Percentiles rank a stretch among this genome's conserved stretches.
Conservation (phyloP, 179 eudicot genomes). For the Nepenthes alata region DNA sequence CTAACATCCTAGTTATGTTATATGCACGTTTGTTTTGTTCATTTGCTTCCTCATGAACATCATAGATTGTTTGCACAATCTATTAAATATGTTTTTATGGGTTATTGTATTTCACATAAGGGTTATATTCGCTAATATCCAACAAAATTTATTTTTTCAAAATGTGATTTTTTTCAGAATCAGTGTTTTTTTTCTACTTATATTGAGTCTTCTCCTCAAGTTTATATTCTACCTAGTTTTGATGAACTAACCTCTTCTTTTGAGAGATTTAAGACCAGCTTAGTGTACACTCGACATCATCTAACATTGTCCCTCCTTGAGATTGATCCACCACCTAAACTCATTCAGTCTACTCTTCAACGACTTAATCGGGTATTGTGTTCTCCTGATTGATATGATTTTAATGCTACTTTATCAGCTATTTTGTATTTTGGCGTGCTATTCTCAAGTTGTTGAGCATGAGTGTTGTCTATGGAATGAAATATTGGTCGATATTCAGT, state of each 20-base stretch:
- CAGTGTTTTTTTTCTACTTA: not conserved
- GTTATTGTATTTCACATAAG: not conserved
- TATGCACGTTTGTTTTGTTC: not conserved
- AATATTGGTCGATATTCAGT: too few species aligned
- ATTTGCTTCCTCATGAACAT: constrained; percentile 1
- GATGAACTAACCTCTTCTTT: not conserved
- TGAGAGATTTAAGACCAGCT: not conserved
- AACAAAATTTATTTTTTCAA: not conserved
- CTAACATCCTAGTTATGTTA: not conserved
- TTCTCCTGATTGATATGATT: not conserved
- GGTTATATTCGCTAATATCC: constrained; percentile 6
- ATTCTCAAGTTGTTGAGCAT: not conserved
- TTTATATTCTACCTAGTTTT: not conserved
- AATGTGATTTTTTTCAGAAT: constrained; percentile 4
- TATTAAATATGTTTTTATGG: constrained; percentile 3
- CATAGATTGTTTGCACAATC: not conserved
- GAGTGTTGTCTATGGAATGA: not conserved
- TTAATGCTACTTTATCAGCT: not conserved
- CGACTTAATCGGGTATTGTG: not conserved
- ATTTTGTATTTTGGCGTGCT: not conserved
- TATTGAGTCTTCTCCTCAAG: not conserved
- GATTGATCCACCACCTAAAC: not conserved
- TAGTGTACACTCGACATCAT: not conserved
- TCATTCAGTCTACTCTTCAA: not conserved
- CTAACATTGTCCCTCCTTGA: not conserved